These are phyloP conservation scores for Alternaria incomplexa DNA, from an alignment of 2,329 filamentous ascomycete genomes.

Conservation along the genomic window DNA sequence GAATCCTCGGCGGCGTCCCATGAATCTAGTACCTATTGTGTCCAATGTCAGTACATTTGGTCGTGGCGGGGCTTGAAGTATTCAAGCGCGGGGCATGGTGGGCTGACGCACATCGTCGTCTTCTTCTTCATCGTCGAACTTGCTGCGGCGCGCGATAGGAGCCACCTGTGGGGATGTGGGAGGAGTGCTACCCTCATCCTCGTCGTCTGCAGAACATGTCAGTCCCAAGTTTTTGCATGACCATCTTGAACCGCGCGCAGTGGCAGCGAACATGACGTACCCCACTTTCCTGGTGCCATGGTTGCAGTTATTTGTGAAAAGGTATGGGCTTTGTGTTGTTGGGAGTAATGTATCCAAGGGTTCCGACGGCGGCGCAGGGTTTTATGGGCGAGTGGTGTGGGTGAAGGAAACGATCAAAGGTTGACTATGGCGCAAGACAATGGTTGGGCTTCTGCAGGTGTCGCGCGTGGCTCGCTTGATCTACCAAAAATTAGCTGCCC, in stretches of 20 bases:
- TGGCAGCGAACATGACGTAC: conserved; percentile 47
- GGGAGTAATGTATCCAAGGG: not conserved
- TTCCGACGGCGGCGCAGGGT: conserved; percentile 3
- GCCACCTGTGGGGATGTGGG: conserved; percentile 56
- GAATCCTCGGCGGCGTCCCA: conserved; percentile 98
- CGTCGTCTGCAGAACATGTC: conserved; percentile 50
- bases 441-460: conserved; percentile 31
- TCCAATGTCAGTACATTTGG: conserved; percentile 25
- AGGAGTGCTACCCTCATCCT: conserved; percentile 64
- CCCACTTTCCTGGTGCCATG: conserved; percentile 51
- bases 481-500: conserved; percentile 37
- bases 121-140: conserved; percentile 92
- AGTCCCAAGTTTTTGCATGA: conserved; percentile 14
- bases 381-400: conserved; percentile 16
- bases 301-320: conserved; percentile 24
- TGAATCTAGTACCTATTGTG: conserved; percentile 80
- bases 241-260: conserved; percentile 21
- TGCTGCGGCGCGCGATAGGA: conserved; percentile 60
- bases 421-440: conserved; percentile 32
- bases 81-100: conserved; percentile 21
- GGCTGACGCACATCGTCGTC: conserved; percentile 73
- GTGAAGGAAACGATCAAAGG: conserved; percentile 20
- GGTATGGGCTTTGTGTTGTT: not conserved
- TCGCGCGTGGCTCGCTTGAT: conserved; percentile 25
- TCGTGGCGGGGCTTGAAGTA: conserved; percentile 23